Evolutionary conservation across 2,329 filamentous ascomycete species (phyloP).

Genomic region (Cordyceps cicadae): DNA sequence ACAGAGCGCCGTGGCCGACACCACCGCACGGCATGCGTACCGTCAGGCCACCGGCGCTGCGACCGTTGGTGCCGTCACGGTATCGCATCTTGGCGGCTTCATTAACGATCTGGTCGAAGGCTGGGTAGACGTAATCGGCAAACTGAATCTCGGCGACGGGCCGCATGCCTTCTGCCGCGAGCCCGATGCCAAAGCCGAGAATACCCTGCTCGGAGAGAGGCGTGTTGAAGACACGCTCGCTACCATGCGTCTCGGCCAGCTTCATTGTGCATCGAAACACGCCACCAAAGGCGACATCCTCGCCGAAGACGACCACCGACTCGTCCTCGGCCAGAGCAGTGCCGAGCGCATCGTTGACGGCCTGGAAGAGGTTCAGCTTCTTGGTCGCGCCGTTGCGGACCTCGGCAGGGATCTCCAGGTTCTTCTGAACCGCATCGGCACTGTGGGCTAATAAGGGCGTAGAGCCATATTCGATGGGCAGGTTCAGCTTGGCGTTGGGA

Average conservation of each 20-base stretch:
- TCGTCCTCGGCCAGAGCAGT: constrained; percentile 78
- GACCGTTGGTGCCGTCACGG: constrained; percentile 51
- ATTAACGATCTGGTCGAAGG: constrained; percentile 90
- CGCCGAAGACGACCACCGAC: constrained; percentile 82
- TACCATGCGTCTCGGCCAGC: constrained; percentile 77
- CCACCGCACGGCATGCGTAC: constrained; percentile 85
- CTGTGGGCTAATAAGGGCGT: constrained; percentile 76
- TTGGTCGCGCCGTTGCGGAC: constrained; percentile 64
- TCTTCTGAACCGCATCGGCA: constrained; percentile 60
- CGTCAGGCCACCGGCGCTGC: constrained; percentile 67
- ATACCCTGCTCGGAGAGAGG: constrained; percentile 92
- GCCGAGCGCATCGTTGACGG: constrained; percentile 82
- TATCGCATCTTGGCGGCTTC: constrained; percentile 86
- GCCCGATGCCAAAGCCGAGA: constrained; percentile 84
- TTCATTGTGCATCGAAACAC: constrained; percentile 94
- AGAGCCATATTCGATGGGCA: constrained; percentile 78
- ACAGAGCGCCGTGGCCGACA: constrained; percentile 79
- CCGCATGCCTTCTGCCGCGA: constrained; percentile 83
- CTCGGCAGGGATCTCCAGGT: constrained; percentile 61
- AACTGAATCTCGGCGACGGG: constrained; percentile 94
- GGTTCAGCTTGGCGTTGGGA: constrained; percentile 62
- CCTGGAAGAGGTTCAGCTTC: constrained; percentile 87
- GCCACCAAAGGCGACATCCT: constrained; percentile 94
- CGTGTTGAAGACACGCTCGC: constrained; percentile 90
- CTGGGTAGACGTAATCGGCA: constrained; percentile 87